Evolutionary conservation across 306 rosid genomes (phyloP).

Genomic region (Arachis hypogaea): DNA sequence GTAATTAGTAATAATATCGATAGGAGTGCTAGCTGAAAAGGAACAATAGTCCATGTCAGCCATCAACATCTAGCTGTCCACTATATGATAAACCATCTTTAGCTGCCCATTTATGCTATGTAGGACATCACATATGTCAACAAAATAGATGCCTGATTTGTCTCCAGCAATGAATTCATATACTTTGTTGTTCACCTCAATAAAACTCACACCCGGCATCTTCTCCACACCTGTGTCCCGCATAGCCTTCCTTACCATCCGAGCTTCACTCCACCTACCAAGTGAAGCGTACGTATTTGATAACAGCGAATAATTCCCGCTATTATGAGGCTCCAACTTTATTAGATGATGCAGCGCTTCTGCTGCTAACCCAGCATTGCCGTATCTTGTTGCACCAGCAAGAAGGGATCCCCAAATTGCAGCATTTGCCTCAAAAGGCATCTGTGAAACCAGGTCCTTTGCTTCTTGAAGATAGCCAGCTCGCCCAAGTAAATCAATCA

Average conservation of each 20-base stretch:
- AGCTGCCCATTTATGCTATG: constrained; percentile 48
- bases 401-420: constrained; percentile 83
- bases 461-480: constrained; percentile 76
- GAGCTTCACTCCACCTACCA: constrained; percentile 68
- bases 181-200: constrained; percentile 64
- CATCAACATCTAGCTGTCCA: constrained; percentile 21
- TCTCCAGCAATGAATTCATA: constrained; percentile 72
- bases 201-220: constrained; percentile 60
- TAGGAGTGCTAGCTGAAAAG: background rate
- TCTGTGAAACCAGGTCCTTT: constrained; percentile 44
- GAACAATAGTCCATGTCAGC: background rate
- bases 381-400: constrained; percentile 56
- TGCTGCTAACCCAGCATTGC: constrained; percentile 59
- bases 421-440: constrained; percentile 73
- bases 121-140: constrained; percentile 46
- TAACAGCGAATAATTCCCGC: constrained; percentile 64
- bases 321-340: constrained; percentile 58
- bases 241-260: constrained; percentile 66
- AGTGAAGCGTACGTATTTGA: constrained; percentile 63
- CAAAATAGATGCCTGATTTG: constrained; percentile 44
- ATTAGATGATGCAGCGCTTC: constrained; percentile 54
- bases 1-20: too few relatives aligned
- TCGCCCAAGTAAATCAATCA: constrained; percentile 64
- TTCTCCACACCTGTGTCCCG: constrained; percentile 59
- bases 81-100: constrained; percentile 37